Base-by-base conservation (phyloP, 495 filamentous ascomycete species). In the Annulohypoxylon maeteangense region DNA sequence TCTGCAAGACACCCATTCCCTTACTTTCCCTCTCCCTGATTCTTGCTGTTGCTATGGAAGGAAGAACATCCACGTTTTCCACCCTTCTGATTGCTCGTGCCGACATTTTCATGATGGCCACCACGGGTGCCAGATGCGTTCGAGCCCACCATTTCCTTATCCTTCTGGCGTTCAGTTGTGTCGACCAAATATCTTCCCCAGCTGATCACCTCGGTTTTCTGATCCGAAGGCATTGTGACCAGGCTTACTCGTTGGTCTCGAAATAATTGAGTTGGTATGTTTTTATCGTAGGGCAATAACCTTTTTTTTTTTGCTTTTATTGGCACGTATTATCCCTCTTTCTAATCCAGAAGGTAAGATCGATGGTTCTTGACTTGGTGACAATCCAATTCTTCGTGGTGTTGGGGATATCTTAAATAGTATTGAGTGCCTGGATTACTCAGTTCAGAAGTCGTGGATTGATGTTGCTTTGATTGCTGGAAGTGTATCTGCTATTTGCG, bases 21-120 rank as follows among this genome's bases (percentile, higher is more conserved):
- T 20, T 20, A 20, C 20, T 2, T 6, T 0, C 16, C n/a, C 8
- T 44, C 10, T 44, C n/a, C 11, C 5, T 44, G n/a, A 12, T n/a
- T 8, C 31, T 45, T 32, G 23, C 67, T 51, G 25, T 47, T 54
- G 14, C 40, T n/a, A 27, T 65, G 45, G 8, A 50, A 36, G 10
- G 36, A 31, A 4, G 23, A 65, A 16, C 55, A 62, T 16, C 44
- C 62, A 5, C 12, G 31, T n/a, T 57, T 61, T 1, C 48, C 57
- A 5, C 62, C 56, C 55, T 71, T 50, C 29, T 34, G 16, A 18
- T 71, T 61, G 55, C 56, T 22, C 2, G 62, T 66, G 14, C 68
- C 55, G 32, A 40, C 31, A 32, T 34, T 64, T 18, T 71, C 48
- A 44, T 67, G 64, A 45, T 67, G 64, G n/a, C 64, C 64, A 18